A percentile compares a stretch with the other conserved stretches of the same genome.
phyloP scores from a whole-genome alignment of 2,329 filamentous ascomycete genomes.

The Penicillium sclerotiorum region DNA sequence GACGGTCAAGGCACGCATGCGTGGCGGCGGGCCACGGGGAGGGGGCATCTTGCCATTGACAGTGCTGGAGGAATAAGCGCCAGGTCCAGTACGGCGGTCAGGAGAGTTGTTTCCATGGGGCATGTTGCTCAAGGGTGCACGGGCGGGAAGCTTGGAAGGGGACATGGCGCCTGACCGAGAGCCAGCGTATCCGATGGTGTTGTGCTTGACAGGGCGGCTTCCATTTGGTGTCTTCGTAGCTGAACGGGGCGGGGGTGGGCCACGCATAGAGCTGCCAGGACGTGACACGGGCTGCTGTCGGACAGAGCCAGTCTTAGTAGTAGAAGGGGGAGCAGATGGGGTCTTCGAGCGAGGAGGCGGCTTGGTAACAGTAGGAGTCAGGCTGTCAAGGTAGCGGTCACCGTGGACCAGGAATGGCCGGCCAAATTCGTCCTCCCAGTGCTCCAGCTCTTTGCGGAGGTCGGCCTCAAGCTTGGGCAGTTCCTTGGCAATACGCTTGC shows the following conservation, averaged over 20 bases:
- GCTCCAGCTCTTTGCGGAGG: constrained; percentile 76
- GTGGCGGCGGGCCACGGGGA: constrained; percentile 71
- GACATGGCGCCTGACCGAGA: constrained; percentile 41
- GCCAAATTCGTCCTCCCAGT: constrained; percentile 92
- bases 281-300: constrained; percentile 35
- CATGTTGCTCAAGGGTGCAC: constrained; percentile 50
- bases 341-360: constrained; percentile 56
- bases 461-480: constrained; percentile 87
- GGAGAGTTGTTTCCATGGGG: constrained; percentile 71
- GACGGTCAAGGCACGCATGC: constrained; percentile 81
- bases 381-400: constrained; percentile 81
- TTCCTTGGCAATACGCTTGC: constrained; percentile 95
- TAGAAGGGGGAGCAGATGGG: constrained; percentile 40
- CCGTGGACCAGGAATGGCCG: constrained; percentile 92
- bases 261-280: constrained; percentile 40
- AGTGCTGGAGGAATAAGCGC: constrained; percentile 44
- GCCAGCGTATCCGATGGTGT: constrained; percentile 34
- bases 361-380: constrained; percentile 64
- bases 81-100: constrained; percentile 63
- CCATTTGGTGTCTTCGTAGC: constrained; percentile 52
- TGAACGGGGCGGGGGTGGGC: constrained; percentile 45
- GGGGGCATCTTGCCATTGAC: constrained; percentile 54
- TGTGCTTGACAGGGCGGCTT: constrained; percentile 43
- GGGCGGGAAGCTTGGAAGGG: constrained; percentile 52
- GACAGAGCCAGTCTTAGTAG: constrained; percentile 27